phyloP scores from a whole-genome alignment of 1,284 basidiomycete genomes.

The Schizopora paradoxa region DNA sequence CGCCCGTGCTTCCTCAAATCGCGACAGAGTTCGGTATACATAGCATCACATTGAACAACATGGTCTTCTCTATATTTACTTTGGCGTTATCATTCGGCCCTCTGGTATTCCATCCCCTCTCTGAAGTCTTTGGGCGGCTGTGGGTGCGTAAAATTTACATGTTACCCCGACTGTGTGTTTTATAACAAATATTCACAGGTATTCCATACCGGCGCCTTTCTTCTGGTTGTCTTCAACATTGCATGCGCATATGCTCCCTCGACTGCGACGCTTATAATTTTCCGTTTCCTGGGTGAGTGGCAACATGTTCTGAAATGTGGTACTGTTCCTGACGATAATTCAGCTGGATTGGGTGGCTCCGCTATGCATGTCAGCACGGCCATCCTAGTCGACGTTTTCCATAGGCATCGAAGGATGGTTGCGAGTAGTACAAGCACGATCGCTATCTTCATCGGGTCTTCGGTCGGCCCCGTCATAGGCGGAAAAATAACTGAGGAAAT shows the following conservation, averaged over 20 bases:
- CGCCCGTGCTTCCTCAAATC: constrained; percentile 64
- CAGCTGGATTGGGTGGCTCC: constrained; percentile 56
- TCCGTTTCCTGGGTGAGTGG: constrained; percentile 58
- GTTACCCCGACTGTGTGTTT: not conserved
- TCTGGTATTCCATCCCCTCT: constrained; percentile 65
- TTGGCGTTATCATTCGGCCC: constrained; percentile 71
- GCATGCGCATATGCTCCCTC: constrained; percentile 64
- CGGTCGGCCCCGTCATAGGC: constrained; percentile 56
- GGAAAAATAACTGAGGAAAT: constrained; percentile 46
- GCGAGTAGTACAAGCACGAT: constrained; percentile 62
- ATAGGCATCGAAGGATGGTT: constrained; percentile 44
- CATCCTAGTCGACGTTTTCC: constrained; percentile 53
- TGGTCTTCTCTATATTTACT: constrained; percentile 70
- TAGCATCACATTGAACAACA: constrained; percentile 48
- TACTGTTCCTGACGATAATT: constrained; percentile 6
- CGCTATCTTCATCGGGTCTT: constrained; percentile 57
- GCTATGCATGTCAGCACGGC: constrained; percentile 59
- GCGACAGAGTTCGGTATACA: constrained; percentile 55
- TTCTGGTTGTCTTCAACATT: constrained; percentile 61
- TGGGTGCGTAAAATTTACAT: constrained; percentile 40
- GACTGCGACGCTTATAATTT: constrained; percentile 50
- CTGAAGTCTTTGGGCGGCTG: constrained; percentile 70
- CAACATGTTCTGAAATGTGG: not conserved
- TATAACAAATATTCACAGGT: constrained; percentile 34
- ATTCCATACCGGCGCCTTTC: constrained; percentile 58